These are phyloP conservation scores for Trichosporon inkin DNA, from an alignment of 1,284 basidiomycete genomes.

Conservation along the genomic window DNA sequence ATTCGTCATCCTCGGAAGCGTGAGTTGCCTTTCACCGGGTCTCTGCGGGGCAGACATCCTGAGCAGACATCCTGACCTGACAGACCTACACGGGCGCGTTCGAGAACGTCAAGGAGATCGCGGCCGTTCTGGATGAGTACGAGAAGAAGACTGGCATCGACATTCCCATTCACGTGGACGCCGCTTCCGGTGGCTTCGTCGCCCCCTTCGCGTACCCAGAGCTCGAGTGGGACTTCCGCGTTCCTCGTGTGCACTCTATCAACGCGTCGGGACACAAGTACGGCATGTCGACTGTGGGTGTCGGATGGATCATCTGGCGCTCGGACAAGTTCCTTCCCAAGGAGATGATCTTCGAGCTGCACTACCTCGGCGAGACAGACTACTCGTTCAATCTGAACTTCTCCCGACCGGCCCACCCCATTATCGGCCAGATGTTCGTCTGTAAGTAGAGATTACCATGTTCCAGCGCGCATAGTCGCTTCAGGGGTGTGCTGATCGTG, in stretches of 20 bases:
- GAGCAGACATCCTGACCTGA: too few relatives aligned
- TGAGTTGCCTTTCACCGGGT: background rate
- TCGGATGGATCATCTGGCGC: constrained; percentile 80
- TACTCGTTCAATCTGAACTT: constrained; percentile 91
- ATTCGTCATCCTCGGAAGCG: constrained; percentile 16
- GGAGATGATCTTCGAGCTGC: constrained; percentile 89
- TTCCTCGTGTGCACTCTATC: constrained; percentile 70
- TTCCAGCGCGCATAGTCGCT: too few relatives aligned
- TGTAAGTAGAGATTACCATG: too few relatives aligned
- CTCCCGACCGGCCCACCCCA: constrained; percentile 70
- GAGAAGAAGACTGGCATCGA: constrained; percentile 71
- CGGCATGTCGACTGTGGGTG: constrained; percentile 58
- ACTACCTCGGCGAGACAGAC: constrained; percentile 61
- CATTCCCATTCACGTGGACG: constrained; percentile 73
- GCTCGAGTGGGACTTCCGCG: constrained; percentile 82
- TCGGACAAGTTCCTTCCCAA: constrained; percentile 71
- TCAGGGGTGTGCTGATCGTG: too few relatives aligned
- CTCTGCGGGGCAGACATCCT: constrained; percentile 30
- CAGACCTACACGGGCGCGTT: constrained; percentile 89
- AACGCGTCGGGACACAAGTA: constrained; percentile 81
- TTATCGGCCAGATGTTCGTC: constrained; percentile 91
- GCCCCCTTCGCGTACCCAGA: constrained; percentile 57
- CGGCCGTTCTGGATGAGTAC: constrained; percentile 77
- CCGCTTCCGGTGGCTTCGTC: constrained; percentile 67
- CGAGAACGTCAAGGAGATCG: constrained; percentile 84